Base-by-base conservation (phyloP, 495 filamentous ascomycete species). In the Penicillium cataractarum region DNA sequence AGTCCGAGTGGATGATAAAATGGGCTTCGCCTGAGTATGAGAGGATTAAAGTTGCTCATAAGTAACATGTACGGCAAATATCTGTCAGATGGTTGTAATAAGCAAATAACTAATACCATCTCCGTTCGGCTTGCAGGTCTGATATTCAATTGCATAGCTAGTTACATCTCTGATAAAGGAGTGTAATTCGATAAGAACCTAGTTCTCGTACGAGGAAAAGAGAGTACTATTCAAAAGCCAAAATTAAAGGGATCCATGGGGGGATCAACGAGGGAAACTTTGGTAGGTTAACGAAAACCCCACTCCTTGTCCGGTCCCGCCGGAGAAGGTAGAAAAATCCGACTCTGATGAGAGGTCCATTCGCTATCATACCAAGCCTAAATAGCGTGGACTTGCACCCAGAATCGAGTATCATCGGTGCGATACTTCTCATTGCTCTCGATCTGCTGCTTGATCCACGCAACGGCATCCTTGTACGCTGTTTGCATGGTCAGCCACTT, bases 21-120 rank as follows among this genome's bases (percentile, higher is more conserved):
- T 80, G 78, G 78, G 76, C 77, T 55, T 19, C 80, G 35, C 76
- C 72, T 58, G 68, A 74, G 50, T 72, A 72, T 64, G 60, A 62
- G 17, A 70, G 72, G 61, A 68, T 72, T n/a, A n/a, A n/a, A n/a
- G n/a, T n/a, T n/a, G n/a, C n/a, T n/a, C n/a, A n/a, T n/a, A n/a
- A n/a, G n/a, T n/a, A n/a, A n/a, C n/a, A n/a, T n/a, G n/a, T n/a
- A n/a, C n/a, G n/a, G n/a, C n/a, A n/a, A n/a, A n/a, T n/a, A n/a
- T n/a, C n/a, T n/a, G n/a, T n/a, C n/a, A n/a, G n/a, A n/a, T n/a
- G n/a, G n/a, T n/a, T n/a, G n/a, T n/a, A n/a, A n/a, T n/a, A n/a
- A n/a, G n/a, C n/a, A n/a, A n/a, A n/a, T n/a, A n/a, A n/a, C n/a
- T n/a, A n/a, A n/a, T n/a, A n/a, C n/a, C n/a, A n/a, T n/a, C n/a